These are phyloP conservation scores for Aegilops sharonensis DNA, from an alignment of 176 grass and related monocot genomes.

Conservation along the genomic window DNA sequence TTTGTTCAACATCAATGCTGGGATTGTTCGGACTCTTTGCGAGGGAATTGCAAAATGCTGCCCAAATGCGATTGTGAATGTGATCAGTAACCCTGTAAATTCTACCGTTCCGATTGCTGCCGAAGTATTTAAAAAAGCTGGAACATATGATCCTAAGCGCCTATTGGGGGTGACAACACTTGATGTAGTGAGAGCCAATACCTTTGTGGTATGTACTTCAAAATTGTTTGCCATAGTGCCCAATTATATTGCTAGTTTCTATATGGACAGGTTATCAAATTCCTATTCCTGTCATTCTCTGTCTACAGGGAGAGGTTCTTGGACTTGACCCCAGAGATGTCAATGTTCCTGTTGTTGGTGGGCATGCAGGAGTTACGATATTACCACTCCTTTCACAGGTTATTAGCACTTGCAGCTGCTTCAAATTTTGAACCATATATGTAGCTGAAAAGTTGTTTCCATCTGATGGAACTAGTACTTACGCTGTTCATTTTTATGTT, in stretches of 20 bases:
- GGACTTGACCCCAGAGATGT: slow-evolving; percentile 80
- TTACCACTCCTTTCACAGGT: slow-evolving; percentile 90
- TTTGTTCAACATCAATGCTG: slow-evolving; percentile 96
- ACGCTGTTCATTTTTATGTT: not conserved
- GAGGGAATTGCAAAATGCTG: slow-evolving; percentile 82
- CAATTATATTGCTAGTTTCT: not conserved
- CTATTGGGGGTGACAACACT: slow-evolving; percentile 90
- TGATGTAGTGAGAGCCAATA: slow-evolving; percentile 93
- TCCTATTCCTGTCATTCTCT: slow-evolving; percentile 12
- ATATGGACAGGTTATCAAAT: not conserved
- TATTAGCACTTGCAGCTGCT: not conserved
- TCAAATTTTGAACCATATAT: not conserved
- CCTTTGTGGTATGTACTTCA: slow-evolving; percentile 74
- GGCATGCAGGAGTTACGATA: slow-evolving; percentile 85
- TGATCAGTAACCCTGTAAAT: slow-evolving; percentile 97
- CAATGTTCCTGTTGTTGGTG: slow-evolving; percentile 86
- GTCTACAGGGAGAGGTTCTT: slow-evolving; percentile 68
- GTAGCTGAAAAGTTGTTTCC: not conserved
- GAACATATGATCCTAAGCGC: slow-evolving; percentile 73
- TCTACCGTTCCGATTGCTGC: slow-evolving; percentile 87
- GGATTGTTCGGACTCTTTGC: slow-evolving; percentile 80
- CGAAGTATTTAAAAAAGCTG: slow-evolving; percentile 87
- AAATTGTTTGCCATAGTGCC: not conserved
- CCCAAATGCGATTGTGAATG: slow-evolving; percentile 75
- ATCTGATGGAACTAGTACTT: not conserved